Evolutionary conservation across 179 eudicot species (phyloP).

Genomic region (Nepenthes alata): DNA sequence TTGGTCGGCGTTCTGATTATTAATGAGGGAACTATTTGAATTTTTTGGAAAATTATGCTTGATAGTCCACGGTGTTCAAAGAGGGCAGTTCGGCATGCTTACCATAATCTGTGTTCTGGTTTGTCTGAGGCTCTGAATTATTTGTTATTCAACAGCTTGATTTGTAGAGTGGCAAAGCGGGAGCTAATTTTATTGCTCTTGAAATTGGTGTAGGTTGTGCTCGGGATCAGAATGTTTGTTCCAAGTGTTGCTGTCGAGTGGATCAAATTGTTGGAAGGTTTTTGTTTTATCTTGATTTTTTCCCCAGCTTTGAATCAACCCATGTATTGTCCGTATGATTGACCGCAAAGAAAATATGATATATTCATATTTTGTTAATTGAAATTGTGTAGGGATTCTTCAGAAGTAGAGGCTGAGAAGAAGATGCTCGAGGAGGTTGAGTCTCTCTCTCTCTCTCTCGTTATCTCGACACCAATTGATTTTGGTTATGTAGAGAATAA

Average conservation of each 20-base stretch:
- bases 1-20: slow-evolving; percentile 1
- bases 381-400: slow-evolving; percentile 30
- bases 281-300: not conserved
- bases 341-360: not conserved
- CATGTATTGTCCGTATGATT: not conserved
- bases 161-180: not conserved
- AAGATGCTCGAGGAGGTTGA: slow-evolving; percentile 67
- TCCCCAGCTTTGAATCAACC: too few species aligned
- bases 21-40: slow-evolving; percentile 3
- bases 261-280: slow-evolving; percentile 74
- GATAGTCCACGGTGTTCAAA: slow-evolving; percentile 74
- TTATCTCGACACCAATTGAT: not conserved
- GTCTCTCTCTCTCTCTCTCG: not conserved
- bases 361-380: not conserved
- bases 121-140: slow-evolving; percentile 8
- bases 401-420: slow-evolving; percentile 77
- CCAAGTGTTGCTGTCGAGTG: slow-evolving; percentile 67
- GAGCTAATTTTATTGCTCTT: not conserved
- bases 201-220: slow-evolving; percentile 56
- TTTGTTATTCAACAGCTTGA: not conserved
- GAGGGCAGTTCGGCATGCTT: slow-evolving; percentile 86
- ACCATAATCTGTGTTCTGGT: slow-evolving; percentile 74
- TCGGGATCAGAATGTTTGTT: slow-evolving; percentile 79
- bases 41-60: not conserved
- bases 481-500: not conserved